Percentiles rank a stretch among this genome's conserved stretches.
Evolutionary conservation across 495 filamentous ascomycete species (phyloP).

Genomic region (Neurospora tetraspora): DNA sequence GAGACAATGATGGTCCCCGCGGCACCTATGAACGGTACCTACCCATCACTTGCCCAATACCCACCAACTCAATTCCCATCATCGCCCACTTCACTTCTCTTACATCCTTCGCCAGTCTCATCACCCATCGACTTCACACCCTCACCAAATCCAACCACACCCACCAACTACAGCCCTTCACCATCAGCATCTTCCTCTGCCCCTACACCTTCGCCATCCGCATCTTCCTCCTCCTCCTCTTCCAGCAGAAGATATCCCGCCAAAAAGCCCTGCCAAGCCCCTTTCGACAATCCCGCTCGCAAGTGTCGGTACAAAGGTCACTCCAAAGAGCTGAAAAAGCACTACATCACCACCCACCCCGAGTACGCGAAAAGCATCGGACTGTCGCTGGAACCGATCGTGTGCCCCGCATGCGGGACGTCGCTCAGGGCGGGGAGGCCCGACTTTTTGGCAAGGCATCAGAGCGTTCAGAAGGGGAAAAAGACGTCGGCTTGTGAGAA

Average conservation of each 20-base stretch:
- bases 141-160: no score
- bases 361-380: not conserved
- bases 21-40: not conserved
- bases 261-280: not conserved
- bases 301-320: fast-evolving
- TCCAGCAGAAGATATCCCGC: fast-evolving
- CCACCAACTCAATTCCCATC: not conserved
- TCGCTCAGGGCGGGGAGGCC: not conserved
- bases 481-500: not conserved
- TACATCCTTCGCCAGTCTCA: not conserved
- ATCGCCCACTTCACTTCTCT: not conserved
- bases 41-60: not conserved
- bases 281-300: no score
- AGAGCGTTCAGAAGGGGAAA: not conserved
- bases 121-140: no score
- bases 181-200: not conserved
- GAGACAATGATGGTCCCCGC: not conserved
- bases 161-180: no score
- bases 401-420: not conserved
- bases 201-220: not conserved
- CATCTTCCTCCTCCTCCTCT: not conserved
- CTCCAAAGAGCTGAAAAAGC: not conserved
- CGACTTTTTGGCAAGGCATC: not conserved
- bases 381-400: not conserved
- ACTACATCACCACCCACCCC: not conserved